A percentile compares a stretch with the other conserved stretches of the same genome.
These are phyloP conservation scores for Fraxinus sp. DNA, from an alignment of 305 asterid species.

Conservation along the genomic window DNA sequence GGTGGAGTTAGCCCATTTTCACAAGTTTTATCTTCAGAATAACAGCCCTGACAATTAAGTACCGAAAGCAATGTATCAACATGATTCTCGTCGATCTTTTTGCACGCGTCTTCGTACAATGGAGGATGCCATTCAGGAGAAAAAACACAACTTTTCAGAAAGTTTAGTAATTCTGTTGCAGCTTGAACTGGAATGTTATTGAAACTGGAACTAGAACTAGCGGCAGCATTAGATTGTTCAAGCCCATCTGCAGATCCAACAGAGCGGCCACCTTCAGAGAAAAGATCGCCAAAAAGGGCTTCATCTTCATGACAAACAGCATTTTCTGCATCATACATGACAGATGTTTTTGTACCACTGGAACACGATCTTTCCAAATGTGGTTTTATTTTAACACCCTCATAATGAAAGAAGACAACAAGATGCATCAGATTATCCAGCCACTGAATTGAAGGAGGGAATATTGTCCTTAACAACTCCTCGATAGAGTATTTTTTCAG, in stretches of 20 bases:
- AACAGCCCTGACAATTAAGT: conserved; percentile 53
- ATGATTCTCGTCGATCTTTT: conserved; percentile 57
- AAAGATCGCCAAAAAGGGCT: conserved; percentile 96
- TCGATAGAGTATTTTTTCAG: conserved; percentile 58
- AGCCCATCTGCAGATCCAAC: conserved; percentile 75
- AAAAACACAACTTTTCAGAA: conserved; percentile 62
- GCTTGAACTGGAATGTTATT: conserved; percentile 82
- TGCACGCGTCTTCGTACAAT: conserved; percentile 62
- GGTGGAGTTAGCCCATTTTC: conserved; percentile 42
- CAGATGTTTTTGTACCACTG: conserved; percentile 61
- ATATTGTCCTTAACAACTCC: conserved; percentile 67
- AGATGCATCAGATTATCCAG: conserved; percentile 78
- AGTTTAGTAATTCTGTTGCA: conserved; percentile 66
- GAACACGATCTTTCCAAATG: conserved; percentile 70
- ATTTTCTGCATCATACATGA: conserved; percentile 68
- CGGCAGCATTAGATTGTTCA: conserved; percentile 64
- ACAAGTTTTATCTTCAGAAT: conserved; percentile 51
- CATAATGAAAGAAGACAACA: conserved; percentile 68
- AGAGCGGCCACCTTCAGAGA: conserved; percentile 93
- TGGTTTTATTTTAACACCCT: conserved; percentile 79
- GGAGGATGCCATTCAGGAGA: conserved; percentile 73
- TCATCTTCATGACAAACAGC: conserved; percentile 86
- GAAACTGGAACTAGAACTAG: conserved; percentile 51
- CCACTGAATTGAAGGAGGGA: conserved; percentile 75
- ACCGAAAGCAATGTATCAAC: conserved; percentile 64